phyloP scores from a whole-genome alignment of 2,329 filamentous ascomycete genomes.

The Sordariomycetes sp. region DNA sequence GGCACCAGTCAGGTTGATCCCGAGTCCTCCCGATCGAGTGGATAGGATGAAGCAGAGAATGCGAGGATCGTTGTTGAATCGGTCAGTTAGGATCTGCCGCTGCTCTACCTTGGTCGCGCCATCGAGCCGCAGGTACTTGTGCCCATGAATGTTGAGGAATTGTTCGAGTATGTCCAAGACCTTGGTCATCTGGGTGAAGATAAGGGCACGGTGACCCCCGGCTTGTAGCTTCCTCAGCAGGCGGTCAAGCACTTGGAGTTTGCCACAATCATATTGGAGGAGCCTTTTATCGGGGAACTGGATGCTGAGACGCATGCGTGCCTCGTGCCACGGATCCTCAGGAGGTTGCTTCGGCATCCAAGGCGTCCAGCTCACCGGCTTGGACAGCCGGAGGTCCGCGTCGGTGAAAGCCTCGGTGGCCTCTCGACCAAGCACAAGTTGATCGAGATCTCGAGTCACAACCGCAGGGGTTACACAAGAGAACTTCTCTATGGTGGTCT shows the following conservation, averaged over 20 bases:
- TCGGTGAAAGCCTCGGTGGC: slow-evolving; percentile 50
- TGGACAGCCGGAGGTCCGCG: slow-evolving; percentile 46
- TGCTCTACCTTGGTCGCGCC: slow-evolving; percentile 96
- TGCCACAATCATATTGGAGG: slow-evolving; percentile 96
- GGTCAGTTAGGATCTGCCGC: slow-evolving; percentile 87
- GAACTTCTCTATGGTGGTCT: slow-evolving; percentile 75
- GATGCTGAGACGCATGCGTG: slow-evolving; percentile 85
- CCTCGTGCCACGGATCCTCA: slow-evolving; percentile 82
- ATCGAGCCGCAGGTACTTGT: slow-evolving; percentile 92
- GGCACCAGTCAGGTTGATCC: slow-evolving; percentile 92
- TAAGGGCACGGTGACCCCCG: slow-evolving; percentile 85
- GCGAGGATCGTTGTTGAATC: slow-evolving; percentile 89
- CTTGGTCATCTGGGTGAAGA: slow-evolving; percentile 99
- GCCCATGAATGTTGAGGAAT: slow-evolving; percentile 94
- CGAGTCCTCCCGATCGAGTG: slow-evolving; percentile 85
- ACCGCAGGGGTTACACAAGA: slow-evolving; percentile 87
- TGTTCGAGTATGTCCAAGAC: slow-evolving; percentile 95
- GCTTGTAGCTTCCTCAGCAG: slow-evolving; percentile 80
- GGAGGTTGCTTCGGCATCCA: slow-evolving; percentile 47
- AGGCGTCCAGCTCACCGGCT: slow-evolving; percentile 43
- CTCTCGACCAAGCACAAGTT: slow-evolving; percentile 54
- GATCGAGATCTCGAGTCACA: slow-evolving; percentile 67
- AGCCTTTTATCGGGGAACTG: slow-evolving; percentile 94
- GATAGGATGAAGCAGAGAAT: slow-evolving; percentile 95
- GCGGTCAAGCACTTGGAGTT: slow-evolving; percentile 81